A percentile compares a stretch with the other conserved stretches of the same genome.
phyloP scores from a whole-genome alignment of 2,329 filamentous ascomycete species.

The Byssochlamys sp. region DNA sequence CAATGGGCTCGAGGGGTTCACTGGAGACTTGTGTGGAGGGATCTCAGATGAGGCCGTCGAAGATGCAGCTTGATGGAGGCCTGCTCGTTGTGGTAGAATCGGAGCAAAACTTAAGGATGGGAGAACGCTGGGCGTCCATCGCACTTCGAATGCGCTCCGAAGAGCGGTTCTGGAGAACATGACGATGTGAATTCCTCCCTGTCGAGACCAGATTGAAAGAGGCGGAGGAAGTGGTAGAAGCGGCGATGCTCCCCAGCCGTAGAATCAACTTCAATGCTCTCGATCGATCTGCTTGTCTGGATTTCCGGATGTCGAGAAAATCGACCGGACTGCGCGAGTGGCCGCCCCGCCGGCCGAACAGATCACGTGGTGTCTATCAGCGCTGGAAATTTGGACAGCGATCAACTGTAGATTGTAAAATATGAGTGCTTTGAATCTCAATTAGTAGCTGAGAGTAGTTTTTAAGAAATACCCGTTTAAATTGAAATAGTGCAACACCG shows the following conservation, averaged over 20 bases:
- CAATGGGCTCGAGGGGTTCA: conserved; percentile 11
- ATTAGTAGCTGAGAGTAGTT: too few species aligned
- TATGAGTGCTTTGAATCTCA: too few species aligned
- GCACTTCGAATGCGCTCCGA: conserved; percentile 17
- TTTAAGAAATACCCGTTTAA: too few species aligned
- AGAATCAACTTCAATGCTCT: conserved; percentile 1
- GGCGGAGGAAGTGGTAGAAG: conserved; percentile 4
- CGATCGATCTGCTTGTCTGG: conserved; percentile 4
- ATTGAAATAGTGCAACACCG: too few species aligned
- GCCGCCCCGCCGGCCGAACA: conserved; percentile 17
- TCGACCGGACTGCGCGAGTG: conserved; percentile 19
- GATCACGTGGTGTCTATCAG: conserved; percentile 17
- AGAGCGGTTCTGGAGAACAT: conserved; percentile 32
- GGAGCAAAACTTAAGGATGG: conserved; percentile 9
- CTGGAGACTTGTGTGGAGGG: conserved; percentile 20
- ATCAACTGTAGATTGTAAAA: too few species aligned
- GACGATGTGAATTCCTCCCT: conserved; percentile 4
- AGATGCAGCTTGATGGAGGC: conserved; percentile 29
- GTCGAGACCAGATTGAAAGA: conserved; percentile 6
- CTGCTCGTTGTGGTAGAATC: conserved; percentile 28
- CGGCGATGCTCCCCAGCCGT: conserved; percentile 5
- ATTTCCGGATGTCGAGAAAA: conserved; percentile 21
- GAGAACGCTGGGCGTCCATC: conserved; percentile 9
- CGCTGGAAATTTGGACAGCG: background rate
- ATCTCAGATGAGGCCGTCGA: conserved; percentile 19